Evolutionary conservation across 1,284 basidiomycete species (phyloP).

Genomic region (Fistulinella staudtii): DNA sequence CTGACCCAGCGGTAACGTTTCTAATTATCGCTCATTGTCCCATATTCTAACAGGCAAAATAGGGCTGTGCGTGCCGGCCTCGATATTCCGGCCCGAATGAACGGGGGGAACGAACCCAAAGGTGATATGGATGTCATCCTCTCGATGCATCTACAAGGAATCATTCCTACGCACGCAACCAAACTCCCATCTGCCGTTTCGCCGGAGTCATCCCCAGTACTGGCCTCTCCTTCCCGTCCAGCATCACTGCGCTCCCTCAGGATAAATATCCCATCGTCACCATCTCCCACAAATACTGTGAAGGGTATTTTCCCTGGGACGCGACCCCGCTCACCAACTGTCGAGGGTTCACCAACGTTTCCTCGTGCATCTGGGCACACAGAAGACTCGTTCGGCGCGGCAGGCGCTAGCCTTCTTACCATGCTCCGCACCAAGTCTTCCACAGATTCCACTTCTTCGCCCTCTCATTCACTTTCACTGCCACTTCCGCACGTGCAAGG

Average conservation of each 20-base stretch:
- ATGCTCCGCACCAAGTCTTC: slow-evolving; percentile 45
- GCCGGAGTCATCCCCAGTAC: slow-evolving; percentile 22
- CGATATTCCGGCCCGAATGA: slow-evolving; percentile 42
- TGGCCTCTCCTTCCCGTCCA: slow-evolving; percentile 43
- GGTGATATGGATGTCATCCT: slow-evolving; percentile 79
- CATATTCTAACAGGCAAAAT: slow-evolving; percentile 4
- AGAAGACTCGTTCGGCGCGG: slow-evolving; percentile 52
- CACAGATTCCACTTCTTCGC: slow-evolving; percentile 25
- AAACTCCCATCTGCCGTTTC: slow-evolving; percentile 15
- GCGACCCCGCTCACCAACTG: slow-evolving; percentile 56
- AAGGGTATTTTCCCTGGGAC: slow-evolving; percentile 55
- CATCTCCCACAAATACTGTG: slow-evolving; percentile 29
- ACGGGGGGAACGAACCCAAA: slow-evolving; percentile 53
- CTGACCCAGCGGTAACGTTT: slow-evolving; percentile 57
- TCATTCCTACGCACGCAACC: slow-evolving; percentile 36
- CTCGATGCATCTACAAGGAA: slow-evolving; percentile 66
- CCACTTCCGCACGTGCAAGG: slow-evolving; percentile 20
- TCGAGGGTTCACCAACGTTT: slow-evolving; percentile 35
- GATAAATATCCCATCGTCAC: slow-evolving; percentile 17
- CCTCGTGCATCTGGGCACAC: slow-evolving; percentile 17
- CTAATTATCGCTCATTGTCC: neutral
- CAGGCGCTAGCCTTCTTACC: slow-evolving; percentile 50
- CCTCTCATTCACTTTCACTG: slow-evolving; percentile 21
- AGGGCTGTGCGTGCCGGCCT: slow-evolving; percentile 67
- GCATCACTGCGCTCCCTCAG: slow-evolving; percentile 43